These are phyloP conservation scores for Amylocystis lapponica DNA, from an alignment of 768 basidiomycete species.

Conservation along the genomic window DNA sequence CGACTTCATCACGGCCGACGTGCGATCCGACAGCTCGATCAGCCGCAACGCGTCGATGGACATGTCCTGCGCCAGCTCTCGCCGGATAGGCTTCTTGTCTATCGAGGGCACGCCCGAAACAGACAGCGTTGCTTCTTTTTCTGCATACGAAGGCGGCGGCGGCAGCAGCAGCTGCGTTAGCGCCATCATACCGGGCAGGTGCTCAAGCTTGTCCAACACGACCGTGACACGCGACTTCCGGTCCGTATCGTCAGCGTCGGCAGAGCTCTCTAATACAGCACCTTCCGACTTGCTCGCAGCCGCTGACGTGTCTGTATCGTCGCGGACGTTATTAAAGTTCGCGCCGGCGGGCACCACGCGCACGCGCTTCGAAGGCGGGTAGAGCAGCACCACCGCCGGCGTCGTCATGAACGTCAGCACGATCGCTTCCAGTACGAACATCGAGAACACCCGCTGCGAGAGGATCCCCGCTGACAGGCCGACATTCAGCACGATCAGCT, in stretches of 20 bases:
- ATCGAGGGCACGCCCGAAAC: constrained; percentile 1
- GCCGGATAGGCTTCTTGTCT: constrained; percentile 3
- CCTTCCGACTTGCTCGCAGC: constrained; percentile 1
- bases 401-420: constrained; percentile 84
- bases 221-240: constrained; percentile 68
- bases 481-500: constrained; percentile 94
- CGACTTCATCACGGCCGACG: constrained; percentile 58
- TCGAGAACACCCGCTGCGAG: constrained; percentile 70
- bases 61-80: constrained; percentile 22
- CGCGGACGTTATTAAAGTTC: constrained; percentile 39
- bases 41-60: constrained; percentile 76
- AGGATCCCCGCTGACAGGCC: constrained; percentile 80
- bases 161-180: constrained; percentile 76
- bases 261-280: constrained; percentile 9
- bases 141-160: constrained; percentile 14
- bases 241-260: constrained; percentile 13
- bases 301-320: no score
- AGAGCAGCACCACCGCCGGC: constrained; percentile 60
- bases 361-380: constrained; percentile 56
- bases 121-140: background rate
- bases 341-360: constrained; percentile 42
- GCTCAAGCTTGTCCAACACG: constrained; percentile 86
- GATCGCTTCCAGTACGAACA: constrained; percentile 89
- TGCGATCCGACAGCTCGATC: constrained; percentile 73
- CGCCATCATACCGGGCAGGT: constrained; percentile 85